Evolutionary conservation across 2,329 filamentous ascomycete species (phyloP), one percentile per base, ranked within the genome.

Genomic region (Cryphonectria carpinicola): DNA sequence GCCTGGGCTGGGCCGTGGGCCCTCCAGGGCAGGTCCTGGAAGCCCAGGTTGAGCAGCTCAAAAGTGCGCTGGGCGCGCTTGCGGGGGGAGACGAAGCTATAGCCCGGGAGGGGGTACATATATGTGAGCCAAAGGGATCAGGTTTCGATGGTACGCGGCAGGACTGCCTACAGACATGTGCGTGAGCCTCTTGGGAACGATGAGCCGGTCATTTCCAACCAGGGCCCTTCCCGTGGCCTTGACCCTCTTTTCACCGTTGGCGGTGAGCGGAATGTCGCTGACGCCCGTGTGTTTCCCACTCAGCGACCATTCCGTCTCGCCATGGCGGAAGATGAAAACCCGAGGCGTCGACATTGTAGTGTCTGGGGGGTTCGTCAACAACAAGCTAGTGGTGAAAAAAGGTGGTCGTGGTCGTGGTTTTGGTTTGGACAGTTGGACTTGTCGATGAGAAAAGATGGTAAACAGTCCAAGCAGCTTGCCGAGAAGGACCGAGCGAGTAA

Each of bases 291-390:
- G 93, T 67, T 90, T 87, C 69, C 94, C 95, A 75, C 92, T 92
- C 64, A 97, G 89, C 6, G 93, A 97, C 95, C 95, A 98, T 84
- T 97, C 94, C 4, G 95, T 98, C 84, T 98, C 94, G 82, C 95
- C 95, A 79, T 98, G 95, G 76, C 95, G 93, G 79, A 94, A 83
- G 75, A 96, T 89, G 84, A 95, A 95, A 79, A 93, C 90, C 67
- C 93, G 88, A 1, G 93, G 93, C 2, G 90, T 89, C 2, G 81
- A 64, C 81, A 82, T 82, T 74, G n/a, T 32, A 43, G 39, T 13
- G 6, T 19, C 32, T 41, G 25, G n/a, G n/a, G n/a, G n/a, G n/a
- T 28, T 3, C 5, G 54, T 28, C 52, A 25, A 32, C n/a, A 32
- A 8, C 14, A 43, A 43, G n/a, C 4, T 25, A 11, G 11, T 54